Evolutionary conservation across 148 eudicot genomes (phyloP), one percentile per base, ranked within the genome.

Genomic region (Polygonum aviculare): DNA sequence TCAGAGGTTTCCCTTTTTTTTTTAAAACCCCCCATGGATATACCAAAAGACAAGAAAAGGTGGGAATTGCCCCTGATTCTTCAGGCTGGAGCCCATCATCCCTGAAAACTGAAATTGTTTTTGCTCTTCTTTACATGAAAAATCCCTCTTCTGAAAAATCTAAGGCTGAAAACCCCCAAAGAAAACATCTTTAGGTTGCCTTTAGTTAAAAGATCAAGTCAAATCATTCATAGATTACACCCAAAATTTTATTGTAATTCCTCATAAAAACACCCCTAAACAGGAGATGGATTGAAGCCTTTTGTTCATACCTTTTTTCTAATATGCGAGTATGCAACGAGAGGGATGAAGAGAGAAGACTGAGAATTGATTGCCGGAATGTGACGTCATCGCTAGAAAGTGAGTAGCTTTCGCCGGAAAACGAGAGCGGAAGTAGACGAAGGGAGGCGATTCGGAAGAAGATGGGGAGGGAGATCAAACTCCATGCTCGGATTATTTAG

Each of bases 351-450:
- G 60, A 54, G 26, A 54, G 26, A 54, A 54, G 35, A 57, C 14
- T 21, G 65, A 3, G 22, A 59, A 8, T 7, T 7, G 35, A 14
- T 11, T 16, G 21, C 44, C 72, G 72, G 72, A 67, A 67, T 2
- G 19, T 67, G 72, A 67, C 45, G 72, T 67, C 72, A 67, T 67
- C 44, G 72, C 72, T 41, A 41, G 72, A 36, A 67, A 36, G 45
- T 38, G 72, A 7, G 72, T 12, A 14, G 18, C 19, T 15, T 15
- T 67, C 72, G 3, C 44, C 72, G 44, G 72, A 6, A 14, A 67
- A 67, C 41, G 3, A 67, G 44, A 36, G 36, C 44, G 44, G 72
- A 36, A 18, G n/a, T 16, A 50, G 6, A 18, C 6, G 55, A 51
- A 60, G 69, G 31, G 2, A 2, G 69, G 31, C 11, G 69, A 60